Evolutionary conservation across 768 basidiomycete genomes (phyloP).

Genomic region (Trametes meyenii): DNA sequence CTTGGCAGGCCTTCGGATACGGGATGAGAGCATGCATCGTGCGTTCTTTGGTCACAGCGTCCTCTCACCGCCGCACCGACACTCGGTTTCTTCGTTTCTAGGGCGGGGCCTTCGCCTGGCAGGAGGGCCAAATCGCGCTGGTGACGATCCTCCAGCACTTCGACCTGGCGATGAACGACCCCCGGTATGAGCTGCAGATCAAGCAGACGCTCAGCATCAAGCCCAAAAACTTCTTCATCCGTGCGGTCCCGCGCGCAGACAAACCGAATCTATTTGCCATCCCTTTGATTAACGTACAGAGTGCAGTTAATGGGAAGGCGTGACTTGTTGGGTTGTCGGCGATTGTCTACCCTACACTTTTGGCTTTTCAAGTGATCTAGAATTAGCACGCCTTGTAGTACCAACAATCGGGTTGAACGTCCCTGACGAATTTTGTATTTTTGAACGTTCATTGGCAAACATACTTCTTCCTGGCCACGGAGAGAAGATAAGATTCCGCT

Average conservation of each 20-base stretch:
- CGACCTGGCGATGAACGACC: constrained; percentile 46
- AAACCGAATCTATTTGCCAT: constrained; percentile 25
- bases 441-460: no score
- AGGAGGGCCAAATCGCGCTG: constrained; percentile 47
- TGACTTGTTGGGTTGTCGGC: no score
- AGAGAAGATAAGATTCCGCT: no score
- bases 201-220: constrained; percentile 53
- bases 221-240: constrained; percentile 45
- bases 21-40: constrained; percentile 30
- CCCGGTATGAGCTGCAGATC: constrained; percentile 45
- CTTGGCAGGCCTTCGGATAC: constrained; percentile 45
- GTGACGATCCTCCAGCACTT: constrained; percentile 49
- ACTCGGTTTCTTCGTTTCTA: background rate
- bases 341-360: no score
- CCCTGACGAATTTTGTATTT: no score
- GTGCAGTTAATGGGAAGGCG: background rate
- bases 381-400: no score
- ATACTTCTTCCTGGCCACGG: no score
- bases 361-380: no score
- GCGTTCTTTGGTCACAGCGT: constrained; percentile 3
- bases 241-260: constrained; percentile 39
- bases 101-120: constrained; percentile 51
- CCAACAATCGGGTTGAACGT: no score
- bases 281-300: constrained; percentile 14
- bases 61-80: background rate